Evolutionary conservation across 805 yeast genomes (phyloP), one percentile per base, ranked within the genome.

Genomic region (Metschnikowia reukaufii): DNA sequence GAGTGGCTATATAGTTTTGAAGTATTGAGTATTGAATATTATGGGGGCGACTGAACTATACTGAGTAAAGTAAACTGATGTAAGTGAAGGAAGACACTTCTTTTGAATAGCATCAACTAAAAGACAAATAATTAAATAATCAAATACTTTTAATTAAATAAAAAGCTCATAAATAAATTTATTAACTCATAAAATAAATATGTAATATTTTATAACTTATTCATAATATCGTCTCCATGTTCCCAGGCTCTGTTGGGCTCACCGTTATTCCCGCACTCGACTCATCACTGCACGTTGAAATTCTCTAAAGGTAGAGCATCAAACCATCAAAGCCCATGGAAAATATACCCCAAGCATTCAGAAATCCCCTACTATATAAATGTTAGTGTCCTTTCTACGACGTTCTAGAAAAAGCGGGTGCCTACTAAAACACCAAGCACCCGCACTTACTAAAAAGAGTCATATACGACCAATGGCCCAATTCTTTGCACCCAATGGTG

Each of bases 401-500:
- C 47, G 32, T 21, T 6, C 36, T 16, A 29, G 31, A 12, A 20
- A 4, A 4, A 16, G 29, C 1, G 30, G 39, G 6, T 4, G 23
- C 19, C 17, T 15, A 15, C 17, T 36, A 8, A 15, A 13, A n/a
- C 4, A 9, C 2, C 15, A 7, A 10, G 18, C 18, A n/a, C 15
- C 23, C n/a, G 23, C 3, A 4, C 21, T 4, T 6, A 29, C 21
- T 4, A 6, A 32, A 27, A 15, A 13, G 19, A 17, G 15, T 16
- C 35, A 17, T 42, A 18, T 21, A 17, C 48, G 48, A 6, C 23
- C n/a, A 7, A 36, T 36, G 44, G 49, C 49, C 4, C 44, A 33
- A 13, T 45, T 45, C 49, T 45, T 45, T 45, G 49, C 49, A 45
- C 49, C 45, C 49, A 45, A 39, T 17, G 39, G 30, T n/a, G 23